Evolutionary conservation across 2,329 filamentous ascomycete species (phyloP).

Genomic region (Plectosphaerella plurivora): DNA sequence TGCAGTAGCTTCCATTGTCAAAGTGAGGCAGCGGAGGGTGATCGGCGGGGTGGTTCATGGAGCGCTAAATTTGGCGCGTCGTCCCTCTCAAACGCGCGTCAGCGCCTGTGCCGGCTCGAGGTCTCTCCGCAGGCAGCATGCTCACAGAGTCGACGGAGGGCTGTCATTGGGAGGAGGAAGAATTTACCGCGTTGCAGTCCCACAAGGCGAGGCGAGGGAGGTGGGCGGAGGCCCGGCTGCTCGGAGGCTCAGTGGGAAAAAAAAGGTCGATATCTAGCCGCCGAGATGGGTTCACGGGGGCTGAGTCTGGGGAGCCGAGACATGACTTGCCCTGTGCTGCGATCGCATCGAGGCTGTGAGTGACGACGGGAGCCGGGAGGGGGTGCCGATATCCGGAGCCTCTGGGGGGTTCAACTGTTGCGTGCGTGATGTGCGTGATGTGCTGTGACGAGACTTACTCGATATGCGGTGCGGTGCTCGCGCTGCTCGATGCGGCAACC

Average conservation of each 20-base stretch:
- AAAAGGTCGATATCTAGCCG: slow-evolving; percentile 3
- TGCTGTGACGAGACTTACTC: background rate
- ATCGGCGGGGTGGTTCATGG: no score
- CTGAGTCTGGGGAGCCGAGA: slow-evolving; percentile 8
- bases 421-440: background rate
- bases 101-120: background rate
- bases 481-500: no score
- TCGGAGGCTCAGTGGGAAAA: no score
- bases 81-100: background rate
- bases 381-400: slow-evolving; percentile 13
- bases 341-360: slow-evolving; percentile 10
- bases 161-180: no score
- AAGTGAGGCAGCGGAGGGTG: no score
- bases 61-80: no score
- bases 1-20: no score
- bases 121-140: no score
- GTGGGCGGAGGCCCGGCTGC: no score
- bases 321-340: background rate
- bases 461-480: background rate
- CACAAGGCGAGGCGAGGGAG: background rate
- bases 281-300: slow-evolving; percentile 6
- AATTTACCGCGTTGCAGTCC: background rate
- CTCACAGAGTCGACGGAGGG: no score
- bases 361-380: slow-evolving; percentile 3
- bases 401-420: slow-evolving; percentile 1